phyloP scores from a whole-genome alignment of 331 rosid genomes.

The Rhamnella rubrinervis region DNA sequence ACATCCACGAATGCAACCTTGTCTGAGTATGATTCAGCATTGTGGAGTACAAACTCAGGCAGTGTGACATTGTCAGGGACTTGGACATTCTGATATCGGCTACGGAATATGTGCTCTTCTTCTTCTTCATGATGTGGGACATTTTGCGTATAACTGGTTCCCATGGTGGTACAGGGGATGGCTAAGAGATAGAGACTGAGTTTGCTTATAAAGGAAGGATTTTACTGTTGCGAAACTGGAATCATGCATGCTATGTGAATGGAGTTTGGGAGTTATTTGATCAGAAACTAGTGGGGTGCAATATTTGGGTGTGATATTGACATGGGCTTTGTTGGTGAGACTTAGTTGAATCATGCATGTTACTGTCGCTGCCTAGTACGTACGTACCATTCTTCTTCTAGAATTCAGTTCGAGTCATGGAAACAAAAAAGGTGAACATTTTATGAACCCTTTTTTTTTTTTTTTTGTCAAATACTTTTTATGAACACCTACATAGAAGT shows the following conservation, averaged over 20 bases:
- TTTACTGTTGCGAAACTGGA: constrained; percentile 11
- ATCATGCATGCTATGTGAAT: constrained; percentile 35
- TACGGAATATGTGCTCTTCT: constrained; percentile 50
- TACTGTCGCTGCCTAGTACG: neutral
- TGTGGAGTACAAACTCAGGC: constrained; percentile 76
- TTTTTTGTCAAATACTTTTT: too few species aligned
- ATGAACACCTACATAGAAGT: too few species aligned
- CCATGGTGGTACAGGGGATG: constrained; percentile 31
- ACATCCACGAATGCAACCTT: constrained; percentile 89
- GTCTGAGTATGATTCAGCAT: constrained; percentile 51
- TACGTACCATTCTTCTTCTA: too few species aligned
- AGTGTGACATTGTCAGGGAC: constrained; percentile 66
- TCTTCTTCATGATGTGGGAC: constrained; percentile 11
- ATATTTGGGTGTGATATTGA: constrained; percentile 9
- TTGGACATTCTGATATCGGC: constrained; percentile 47
- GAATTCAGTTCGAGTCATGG: too few species aligned
- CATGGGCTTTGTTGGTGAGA: constrained; percentile 49
- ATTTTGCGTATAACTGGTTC: constrained; percentile 26
- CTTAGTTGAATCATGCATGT: constrained; percentile 61
- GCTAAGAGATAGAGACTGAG: neutral
- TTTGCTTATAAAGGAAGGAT: constrained; percentile 15
- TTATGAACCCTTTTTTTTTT: too few species aligned
- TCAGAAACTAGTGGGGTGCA: constrained; percentile 32
- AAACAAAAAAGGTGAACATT: too few species aligned
- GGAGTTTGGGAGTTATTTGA: constrained; percentile 29